Evolutionary conservation across 805 yeast species (phyloP), one percentile per base, ranked within the genome.

Genomic region (Cyberlindnera mississippiensis): DNA sequence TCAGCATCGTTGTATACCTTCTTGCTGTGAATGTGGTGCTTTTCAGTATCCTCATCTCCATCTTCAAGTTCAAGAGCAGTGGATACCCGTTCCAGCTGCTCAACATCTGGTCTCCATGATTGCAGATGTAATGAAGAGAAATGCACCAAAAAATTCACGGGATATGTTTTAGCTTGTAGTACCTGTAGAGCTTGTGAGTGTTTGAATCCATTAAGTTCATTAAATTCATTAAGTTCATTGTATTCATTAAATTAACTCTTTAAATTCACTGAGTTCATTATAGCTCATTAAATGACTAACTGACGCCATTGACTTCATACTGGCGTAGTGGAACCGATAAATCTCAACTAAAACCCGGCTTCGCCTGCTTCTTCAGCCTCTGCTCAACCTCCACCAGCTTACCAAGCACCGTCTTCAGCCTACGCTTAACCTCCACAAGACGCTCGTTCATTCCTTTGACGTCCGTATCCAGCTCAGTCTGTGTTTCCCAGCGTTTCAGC

Each of bases 21-120:
- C 55, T 73, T 10, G 55, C 63, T 1, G 55, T 71, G 16, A 58
- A 85, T 14, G 75, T 80, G 51, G 58, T 81, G 27, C 63, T 75
- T 35, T 88, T 76, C 67, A 79, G 90, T 54, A 71, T 75, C 36
- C 67, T 86, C 51, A 67, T 89, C 44, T 65, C 71, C 35, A 71
- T 86, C 41, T 93, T 86, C 71, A 73, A 72, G 35, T 56, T 75
- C 56, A 93, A 93, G 69, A 78, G 79, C 49, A 62, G 73, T 5
- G 84, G 86, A 1, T 93, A 86, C 62, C 98, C 98, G 32, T 85
- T 71, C 67, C 69, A 66, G 50, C 67, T 91, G 51, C 57, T 76
- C 42, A 62, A 63, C 37, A 48, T 70, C 16, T 57, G 61, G 60
- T 53, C 55, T n/a, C 59, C 60, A 34, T 40, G 35, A 17, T 19